A percentile compares a stretch with the other conserved stretches of the same genome.
Conservation (phyloP, 139 green algal species). For the Coelastrella sp. region DNA sequence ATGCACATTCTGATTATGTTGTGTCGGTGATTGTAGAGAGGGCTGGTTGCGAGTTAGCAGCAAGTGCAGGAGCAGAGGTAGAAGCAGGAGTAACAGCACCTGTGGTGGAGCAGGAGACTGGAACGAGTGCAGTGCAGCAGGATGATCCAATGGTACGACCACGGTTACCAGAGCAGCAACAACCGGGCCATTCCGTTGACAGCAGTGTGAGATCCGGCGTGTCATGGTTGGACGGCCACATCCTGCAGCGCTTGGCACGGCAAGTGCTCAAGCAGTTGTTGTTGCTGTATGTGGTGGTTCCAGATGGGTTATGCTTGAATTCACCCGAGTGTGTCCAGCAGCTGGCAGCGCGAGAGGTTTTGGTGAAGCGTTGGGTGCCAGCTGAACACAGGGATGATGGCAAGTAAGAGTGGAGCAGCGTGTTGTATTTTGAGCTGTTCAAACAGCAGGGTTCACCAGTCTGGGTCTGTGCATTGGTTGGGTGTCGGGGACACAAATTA, state of each 20-base stretch:
- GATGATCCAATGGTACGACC: too few relatives aligned
- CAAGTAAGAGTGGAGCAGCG: neutral
- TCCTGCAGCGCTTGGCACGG: constrained; percentile 33
- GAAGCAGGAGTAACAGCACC: neutral
- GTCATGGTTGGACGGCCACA: constrained; percentile 44
- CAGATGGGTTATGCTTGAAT: neutral
- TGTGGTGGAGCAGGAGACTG: neutral
- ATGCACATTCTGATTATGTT: constrained; percentile 59
- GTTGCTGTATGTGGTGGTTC: constrained; percentile 48
- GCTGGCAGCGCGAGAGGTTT: constrained; percentile 26
- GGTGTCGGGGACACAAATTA: too few relatives aligned
- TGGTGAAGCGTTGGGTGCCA: constrained; percentile 44
- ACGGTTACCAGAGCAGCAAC: too few relatives aligned
- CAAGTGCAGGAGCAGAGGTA: neutral
- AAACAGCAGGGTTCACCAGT: too few relatives aligned
- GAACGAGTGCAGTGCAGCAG: neutral
- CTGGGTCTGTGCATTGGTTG: too few relatives aligned
- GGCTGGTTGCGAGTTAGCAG: neutral
- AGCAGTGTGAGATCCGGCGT: neutral
- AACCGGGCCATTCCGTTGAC: neutral
- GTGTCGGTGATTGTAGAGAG: constrained; percentile 57
- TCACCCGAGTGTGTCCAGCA: constrained; percentile 5
- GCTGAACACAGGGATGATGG: constrained; percentile 29
- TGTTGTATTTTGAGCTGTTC: too few relatives aligned
- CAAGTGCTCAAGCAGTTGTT: constrained; percentile 53